phyloP scores from a whole-genome alignment of 805 yeast genomes.

The Starmera amethionina region DNA sequence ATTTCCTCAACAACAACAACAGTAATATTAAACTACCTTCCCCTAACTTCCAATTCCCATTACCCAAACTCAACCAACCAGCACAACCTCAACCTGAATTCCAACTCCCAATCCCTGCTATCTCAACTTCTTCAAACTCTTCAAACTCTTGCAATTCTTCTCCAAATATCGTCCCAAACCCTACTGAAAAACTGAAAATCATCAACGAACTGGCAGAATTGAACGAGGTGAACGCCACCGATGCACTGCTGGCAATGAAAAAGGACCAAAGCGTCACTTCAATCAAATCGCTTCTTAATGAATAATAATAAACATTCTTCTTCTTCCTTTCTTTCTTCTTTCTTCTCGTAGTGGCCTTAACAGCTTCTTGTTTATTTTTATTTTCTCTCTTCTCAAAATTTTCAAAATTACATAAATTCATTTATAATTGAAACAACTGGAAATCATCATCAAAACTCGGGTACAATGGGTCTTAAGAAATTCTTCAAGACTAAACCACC shows the following conservation, averaged over 20 bases:
- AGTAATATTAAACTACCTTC: not conserved
- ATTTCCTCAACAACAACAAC: not conserved
- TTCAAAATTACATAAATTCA: too few relatives aligned
- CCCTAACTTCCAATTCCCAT: not conserved
- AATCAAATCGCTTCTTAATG: constrained; percentile 16
- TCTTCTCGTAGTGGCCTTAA: not conserved
- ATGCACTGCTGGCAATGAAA: constrained; percentile 14
- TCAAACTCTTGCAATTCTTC: constrained; percentile 3
- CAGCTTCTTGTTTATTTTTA: not conserved
- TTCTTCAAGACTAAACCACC: constrained; percentile 37
- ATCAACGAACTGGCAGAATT: too few relatives aligned
- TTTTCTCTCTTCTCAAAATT: too few relatives aligned
- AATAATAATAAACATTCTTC: not conserved
- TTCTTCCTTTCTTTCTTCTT: not conserved
- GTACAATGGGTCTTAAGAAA: constrained; percentile 37
- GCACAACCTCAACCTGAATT: not conserved
- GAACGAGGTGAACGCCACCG: constrained; percentile 2
- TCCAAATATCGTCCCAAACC: too few relatives aligned
- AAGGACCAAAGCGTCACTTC: constrained; percentile 12
- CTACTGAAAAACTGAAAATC: too few relatives aligned
- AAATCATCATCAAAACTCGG: too few relatives aligned
- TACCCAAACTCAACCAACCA: not conserved
- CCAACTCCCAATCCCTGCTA: constrained; percentile 1
- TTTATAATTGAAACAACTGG: too few relatives aligned
- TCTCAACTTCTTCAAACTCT: not conserved